Evolutionary conservation across 1,139 yeast genomes (phyloP), one percentile per base, ranked within the genome.

Genomic region (Arxiozyma bovina): DNA sequence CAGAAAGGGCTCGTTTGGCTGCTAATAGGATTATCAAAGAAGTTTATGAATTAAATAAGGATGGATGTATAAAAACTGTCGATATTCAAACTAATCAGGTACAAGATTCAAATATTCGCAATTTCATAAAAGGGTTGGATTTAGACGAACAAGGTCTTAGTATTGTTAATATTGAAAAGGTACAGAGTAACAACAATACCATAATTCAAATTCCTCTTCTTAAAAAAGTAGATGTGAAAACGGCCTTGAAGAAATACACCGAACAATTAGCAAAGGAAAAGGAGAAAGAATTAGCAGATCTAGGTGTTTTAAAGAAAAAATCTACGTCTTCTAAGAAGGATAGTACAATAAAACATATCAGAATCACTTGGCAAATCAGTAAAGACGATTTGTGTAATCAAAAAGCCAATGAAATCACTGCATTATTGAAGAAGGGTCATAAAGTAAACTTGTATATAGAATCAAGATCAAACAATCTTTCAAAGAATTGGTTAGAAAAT

Each of bases 291-390:
- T 61, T 67, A 57, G 66, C 50, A 46, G 66, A 55, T 54, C 61
- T 48, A 60, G 68, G 65, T 55, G 55, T 60, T 1, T 54, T 56
- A 42, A 53, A 56, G 42, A 58, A 62, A 25, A 59, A 57, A 34
- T 54, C 56, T 17, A 40, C 49, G 6, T 50, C 57, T 22, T 63
- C 62, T 44, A 67, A 59, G 40, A 59, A 63, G 42, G 74, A 70
- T 9, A 62, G 62, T 9, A 65, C 66, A 50, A 54, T 67, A 7
- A 77, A 77, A 56, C 64, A 69, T 45, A 66, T 77, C 23, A 73
- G 72, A 53, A 60, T 77, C 7, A 71, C 78, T 2, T 77, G 80
- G 80, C 73, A 72, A 48, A 77, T 77, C 8, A 72, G 72, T 12
- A 63, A 66, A 27, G 71, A 70, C 48, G 80, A 77, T 61, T 62